Conservation (phyloP, 176 grass and related monocot genomes). For the Phoenix dactylifera region DNA sequence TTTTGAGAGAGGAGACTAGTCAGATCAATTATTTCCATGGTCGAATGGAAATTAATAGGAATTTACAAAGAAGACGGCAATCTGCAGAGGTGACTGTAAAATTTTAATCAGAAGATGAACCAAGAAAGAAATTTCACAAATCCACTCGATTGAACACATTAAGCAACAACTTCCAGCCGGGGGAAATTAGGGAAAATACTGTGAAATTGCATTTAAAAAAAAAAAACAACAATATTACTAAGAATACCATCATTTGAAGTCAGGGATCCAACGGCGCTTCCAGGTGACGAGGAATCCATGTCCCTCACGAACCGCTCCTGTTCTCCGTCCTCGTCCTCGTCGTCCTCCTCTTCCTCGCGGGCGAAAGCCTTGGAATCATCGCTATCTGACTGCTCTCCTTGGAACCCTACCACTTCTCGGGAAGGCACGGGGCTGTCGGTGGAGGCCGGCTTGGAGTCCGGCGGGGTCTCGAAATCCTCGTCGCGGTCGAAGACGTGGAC, state of each 20-base stretch:
- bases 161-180: no score
- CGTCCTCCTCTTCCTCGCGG: slow-evolving; percentile 4
- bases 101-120: no score
- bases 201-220: background rate
- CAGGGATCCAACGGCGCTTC: slow-evolving; percentile 57
- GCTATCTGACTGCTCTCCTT: slow-evolving; percentile 2
- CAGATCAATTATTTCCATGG: no score
- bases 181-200: background rate
- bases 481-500: slow-evolving; percentile 90
- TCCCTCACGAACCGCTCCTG: slow-evolving; percentile 31
- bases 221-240: background rate
- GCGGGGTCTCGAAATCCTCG: slow-evolving; percentile 61
- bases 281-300: slow-evolving; percentile 55
- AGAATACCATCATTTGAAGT: slow-evolving; percentile 57
- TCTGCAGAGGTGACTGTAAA: no score
- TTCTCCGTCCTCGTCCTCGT: slow-evolving; percentile 14
- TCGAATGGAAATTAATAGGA: no score
- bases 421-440: slow-evolving; percentile 8
- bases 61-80: no score
- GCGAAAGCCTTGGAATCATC: background rate
- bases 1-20: no score
- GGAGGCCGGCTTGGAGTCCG: slow-evolving; percentile 23
- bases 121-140: no score
- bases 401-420: background rate
- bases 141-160: no score